Percentiles rank a stretch among this genome's conserved stretches.
Conservation (phyloP, 768 basidiomycete genomes). For the Russula ochroleuca region DNA sequence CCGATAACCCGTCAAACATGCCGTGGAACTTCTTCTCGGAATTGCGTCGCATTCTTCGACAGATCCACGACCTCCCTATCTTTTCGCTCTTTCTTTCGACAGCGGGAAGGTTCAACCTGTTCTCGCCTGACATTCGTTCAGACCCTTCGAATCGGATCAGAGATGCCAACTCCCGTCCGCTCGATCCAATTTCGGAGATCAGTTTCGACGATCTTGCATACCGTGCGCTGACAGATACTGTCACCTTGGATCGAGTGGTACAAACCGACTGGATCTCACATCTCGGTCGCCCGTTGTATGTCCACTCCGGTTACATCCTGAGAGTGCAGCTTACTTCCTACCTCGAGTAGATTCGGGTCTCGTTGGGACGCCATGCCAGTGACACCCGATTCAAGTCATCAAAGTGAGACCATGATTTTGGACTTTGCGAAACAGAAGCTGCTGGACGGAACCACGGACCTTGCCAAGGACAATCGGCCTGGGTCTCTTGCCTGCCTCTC, state of each 20-base stretch:
- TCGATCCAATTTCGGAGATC: neutral
- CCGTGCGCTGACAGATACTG: neutral
- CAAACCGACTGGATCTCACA: neutral
- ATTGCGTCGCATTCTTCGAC: neutral
- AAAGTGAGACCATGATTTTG: no score
- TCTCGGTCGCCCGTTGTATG: slow-evolving; percentile 10
- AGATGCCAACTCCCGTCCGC: neutral
- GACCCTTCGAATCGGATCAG: neutral
- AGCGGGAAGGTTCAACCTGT: neutral
- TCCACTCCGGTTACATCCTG: neutral
- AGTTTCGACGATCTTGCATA: neutral
- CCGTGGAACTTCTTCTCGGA: neutral
- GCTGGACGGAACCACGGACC: no score
- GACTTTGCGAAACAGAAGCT: no score
- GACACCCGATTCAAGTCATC: no score
- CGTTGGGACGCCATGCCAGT: neutral
- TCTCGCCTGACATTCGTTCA: neutral
- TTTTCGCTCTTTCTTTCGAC: no score
- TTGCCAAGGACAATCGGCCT: no score
- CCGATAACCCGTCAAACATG: neutral
- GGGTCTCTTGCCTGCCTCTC: no score
- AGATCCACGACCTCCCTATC: no score
- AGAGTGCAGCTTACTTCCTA: neutral
- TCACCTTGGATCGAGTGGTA: neutral
- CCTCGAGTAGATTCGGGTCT: neutral